These are phyloP conservation scores for Jasminum sambac DNA, from an alignment of 257 asterid genomes.

Conservation along the genomic window DNA sequence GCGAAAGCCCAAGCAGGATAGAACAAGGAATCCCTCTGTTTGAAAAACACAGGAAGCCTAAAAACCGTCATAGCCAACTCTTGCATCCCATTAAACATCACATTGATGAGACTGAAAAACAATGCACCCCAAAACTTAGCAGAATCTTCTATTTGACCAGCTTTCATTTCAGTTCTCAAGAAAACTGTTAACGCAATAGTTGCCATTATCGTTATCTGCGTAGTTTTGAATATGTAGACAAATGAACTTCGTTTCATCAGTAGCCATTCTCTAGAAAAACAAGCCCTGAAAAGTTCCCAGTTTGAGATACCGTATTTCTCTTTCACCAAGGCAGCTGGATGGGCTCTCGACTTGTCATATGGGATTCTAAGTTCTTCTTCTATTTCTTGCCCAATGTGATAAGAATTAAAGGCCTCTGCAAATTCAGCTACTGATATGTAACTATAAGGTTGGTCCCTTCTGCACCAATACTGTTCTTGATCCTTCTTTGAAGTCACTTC, in stretches of 20 bases:
- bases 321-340: conserved; percentile 78
- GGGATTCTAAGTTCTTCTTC: conserved; percentile 52
- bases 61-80: conserved; percentile 78
- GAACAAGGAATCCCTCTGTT: conserved; percentile 73
- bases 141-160: conserved; percentile 51
- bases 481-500: conserved; percentile 87
- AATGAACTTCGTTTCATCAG: conserved; percentile 71
- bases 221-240: conserved; percentile 69
- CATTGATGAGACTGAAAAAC: conserved; percentile 75
- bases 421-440: conserved; percentile 59
- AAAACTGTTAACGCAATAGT: conserved; percentile 65
- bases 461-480: conserved; percentile 74
- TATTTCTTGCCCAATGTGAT: conserved; percentile 53
- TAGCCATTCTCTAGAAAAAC: conserved; percentile 72
- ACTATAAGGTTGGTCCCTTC: conserved; percentile 47
- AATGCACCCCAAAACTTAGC: conserved; percentile 73
- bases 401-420: conserved; percentile 52
- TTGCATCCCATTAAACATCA: conserved; percentile 84
- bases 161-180: conserved; percentile 69
- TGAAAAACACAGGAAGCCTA: conserved; percentile 80
- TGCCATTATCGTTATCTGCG: conserved; percentile 78
- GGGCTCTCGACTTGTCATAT: conserved; percentile 56
- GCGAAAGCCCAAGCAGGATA: conserved; percentile 95
- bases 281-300: conserved; percentile 64
- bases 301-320: conserved; percentile 74